Percentiles rank a stretch among this genome's conserved stretches.
Evolutionary conservation across 257 asterid genomes (phyloP).

Genomic region (Solanum appendiculatum): DNA sequence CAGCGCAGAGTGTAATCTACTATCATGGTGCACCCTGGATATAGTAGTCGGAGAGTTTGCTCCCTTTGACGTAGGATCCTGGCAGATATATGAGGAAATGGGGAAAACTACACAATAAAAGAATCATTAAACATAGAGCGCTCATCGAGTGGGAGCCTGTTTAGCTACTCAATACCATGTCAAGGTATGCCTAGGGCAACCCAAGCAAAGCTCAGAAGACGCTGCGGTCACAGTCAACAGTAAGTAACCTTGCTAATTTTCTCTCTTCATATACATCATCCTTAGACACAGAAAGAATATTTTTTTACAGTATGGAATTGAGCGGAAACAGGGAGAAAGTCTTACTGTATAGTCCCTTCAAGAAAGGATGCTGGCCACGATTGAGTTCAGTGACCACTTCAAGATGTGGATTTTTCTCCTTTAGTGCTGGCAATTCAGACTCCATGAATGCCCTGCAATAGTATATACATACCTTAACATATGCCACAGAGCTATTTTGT

Average conservation of each 20-base stretch:
- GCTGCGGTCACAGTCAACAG: neutral
- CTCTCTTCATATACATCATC: neutral
- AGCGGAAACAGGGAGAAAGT: conserved; percentile 1
- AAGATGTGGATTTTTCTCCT: conserved; percentile 67
- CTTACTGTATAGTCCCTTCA: conserved; percentile 78
- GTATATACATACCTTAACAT: neutral
- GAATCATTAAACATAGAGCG: neutral
- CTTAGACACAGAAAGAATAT: neutral
- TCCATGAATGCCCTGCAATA: conserved; percentile 73
- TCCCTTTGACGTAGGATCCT: neutral
- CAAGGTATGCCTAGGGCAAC: neutral
- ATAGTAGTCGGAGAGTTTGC: neutral
- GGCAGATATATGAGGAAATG: neutral
- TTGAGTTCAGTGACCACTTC: conserved; percentile 79
- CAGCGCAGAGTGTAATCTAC: neutral
- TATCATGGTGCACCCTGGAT: neutral
- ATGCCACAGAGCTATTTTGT: neutral
- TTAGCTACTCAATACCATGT: neutral
- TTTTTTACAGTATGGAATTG: neutral
- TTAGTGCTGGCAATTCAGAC: conserved; percentile 59
- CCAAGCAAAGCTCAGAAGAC: neutral
- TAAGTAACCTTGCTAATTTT: neutral
- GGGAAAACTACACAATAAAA: neutral
- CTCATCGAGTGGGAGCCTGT: neutral
- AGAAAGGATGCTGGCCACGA: conserved; percentile 79